phyloP scores from a whole-genome alignment of 2,329 filamentous ascomycete genomes.

The Pseudogymnoascus sp. region DNA sequence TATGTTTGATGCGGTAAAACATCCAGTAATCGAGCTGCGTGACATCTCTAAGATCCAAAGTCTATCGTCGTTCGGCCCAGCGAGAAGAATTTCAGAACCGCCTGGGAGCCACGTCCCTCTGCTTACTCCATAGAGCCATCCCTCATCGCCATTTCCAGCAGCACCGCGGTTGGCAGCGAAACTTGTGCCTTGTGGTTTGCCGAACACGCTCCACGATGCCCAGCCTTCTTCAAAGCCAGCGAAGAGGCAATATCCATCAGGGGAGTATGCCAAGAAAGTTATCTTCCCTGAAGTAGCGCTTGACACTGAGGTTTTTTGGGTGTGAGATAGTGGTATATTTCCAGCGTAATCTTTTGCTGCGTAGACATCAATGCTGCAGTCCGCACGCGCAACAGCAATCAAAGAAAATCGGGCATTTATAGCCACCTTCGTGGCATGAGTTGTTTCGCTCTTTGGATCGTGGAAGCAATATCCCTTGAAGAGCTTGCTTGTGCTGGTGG shows the following conservation, averaged over 20 bases:
- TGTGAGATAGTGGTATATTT: slow-evolving; percentile 82
- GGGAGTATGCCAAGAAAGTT: slow-evolving; percentile 74
- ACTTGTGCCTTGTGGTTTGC: slow-evolving; percentile 77
- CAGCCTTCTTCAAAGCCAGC: slow-evolving; percentile 87
- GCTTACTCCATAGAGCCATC: slow-evolving; percentile 72
- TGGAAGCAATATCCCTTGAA: slow-evolving; percentile 94
- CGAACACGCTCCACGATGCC: slow-evolving; percentile 96
- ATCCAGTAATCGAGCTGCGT: slow-evolving; percentile 83
- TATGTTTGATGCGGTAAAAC: slow-evolving; percentile 84
- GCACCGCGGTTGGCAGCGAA: slow-evolving; percentile 62
- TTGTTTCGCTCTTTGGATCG: slow-evolving; percentile 48
- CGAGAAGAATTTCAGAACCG: slow-evolving; percentile 75
- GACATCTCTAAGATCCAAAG: slow-evolving; percentile 89
- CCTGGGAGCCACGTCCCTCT: slow-evolving; percentile 81
- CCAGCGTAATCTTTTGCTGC: slow-evolving; percentile 87
- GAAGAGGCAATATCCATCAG: slow-evolving; percentile 93
- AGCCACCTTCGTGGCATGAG: slow-evolving; percentile 62
- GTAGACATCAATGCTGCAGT: slow-evolving; percentile 80
- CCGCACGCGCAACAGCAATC: slow-evolving; percentile 73
- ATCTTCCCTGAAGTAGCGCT: slow-evolving; percentile 58
- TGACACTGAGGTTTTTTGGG: slow-evolving; percentile 61
- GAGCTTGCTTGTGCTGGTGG: slow-evolving; percentile 45
- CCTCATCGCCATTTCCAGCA: slow-evolving; percentile 60
- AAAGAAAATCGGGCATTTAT: slow-evolving; percentile 95
- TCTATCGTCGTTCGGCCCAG: slow-evolving; percentile 61